phyloP scores from a whole-genome alignment of 1,284 basidiomycete species.

The Violaceomyces palustris region DNA sequence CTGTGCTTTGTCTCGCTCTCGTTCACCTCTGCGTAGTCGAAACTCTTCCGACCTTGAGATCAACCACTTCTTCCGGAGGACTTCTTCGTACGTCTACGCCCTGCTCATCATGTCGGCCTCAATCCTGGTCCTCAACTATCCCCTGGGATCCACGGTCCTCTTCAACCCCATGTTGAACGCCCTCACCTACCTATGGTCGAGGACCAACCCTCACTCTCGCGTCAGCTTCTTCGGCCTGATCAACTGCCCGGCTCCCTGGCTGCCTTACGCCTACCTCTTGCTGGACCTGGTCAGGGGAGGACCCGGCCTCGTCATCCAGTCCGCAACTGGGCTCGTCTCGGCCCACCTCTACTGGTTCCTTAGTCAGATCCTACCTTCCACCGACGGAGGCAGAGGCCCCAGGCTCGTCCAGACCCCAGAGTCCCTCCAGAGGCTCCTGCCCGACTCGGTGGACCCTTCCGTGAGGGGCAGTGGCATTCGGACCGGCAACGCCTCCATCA shows the following conservation, averaged over 20 bases:
- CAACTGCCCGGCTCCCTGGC: constrained; percentile 62
- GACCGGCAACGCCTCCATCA: constrained; percentile 21
- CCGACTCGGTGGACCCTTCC: constrained; percentile 36
- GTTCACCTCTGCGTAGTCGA: constrained; percentile 5
- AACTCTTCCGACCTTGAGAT: constrained; percentile 39
- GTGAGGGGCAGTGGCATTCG: constrained; percentile 20
- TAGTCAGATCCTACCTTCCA: constrained; percentile 9
- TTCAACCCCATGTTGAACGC: constrained; percentile 66
- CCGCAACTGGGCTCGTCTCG: constrained; percentile 66
- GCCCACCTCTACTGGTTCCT: constrained; percentile 62
- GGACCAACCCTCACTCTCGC: constrained; percentile 24
- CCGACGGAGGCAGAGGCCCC: constrained; percentile 10
- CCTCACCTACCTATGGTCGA: constrained; percentile 53
- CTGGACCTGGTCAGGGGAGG: constrained; percentile 69
- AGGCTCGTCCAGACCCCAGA: constrained; percentile 22
- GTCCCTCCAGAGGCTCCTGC: constrained; percentile 15
- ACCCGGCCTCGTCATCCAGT: constrained; percentile 59
- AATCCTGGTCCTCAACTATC: constrained; percentile 60
- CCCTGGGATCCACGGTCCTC: constrained; percentile 62
- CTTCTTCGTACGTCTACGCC: constrained; percentile 41
- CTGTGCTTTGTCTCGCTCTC: background rate
- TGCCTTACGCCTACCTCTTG: constrained; percentile 65
- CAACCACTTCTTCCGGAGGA: constrained; percentile 30
- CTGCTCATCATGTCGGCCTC: constrained; percentile 29
- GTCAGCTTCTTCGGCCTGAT: constrained; percentile 42